Conservation (phyloP, 164 flowering plant genomes). For the Sextonia rubra region DNA sequence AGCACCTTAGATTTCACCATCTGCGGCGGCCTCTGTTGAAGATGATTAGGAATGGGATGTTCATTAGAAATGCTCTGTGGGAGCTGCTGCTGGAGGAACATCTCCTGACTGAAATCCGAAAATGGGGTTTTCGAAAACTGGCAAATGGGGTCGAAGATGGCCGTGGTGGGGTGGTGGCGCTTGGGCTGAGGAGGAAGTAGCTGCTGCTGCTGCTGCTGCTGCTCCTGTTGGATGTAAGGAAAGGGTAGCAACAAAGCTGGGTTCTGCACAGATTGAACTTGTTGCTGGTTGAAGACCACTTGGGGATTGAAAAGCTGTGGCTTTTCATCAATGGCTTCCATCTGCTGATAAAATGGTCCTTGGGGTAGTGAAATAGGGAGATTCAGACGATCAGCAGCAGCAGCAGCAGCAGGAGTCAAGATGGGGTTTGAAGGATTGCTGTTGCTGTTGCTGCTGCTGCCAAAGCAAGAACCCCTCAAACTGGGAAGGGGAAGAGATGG, state of each 20-base stretch:
- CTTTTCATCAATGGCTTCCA: conserved; percentile 42
- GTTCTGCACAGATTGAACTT: conserved; percentile 37
- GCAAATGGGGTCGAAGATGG: conserved; percentile 17
- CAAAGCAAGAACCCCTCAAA: conserved; percentile 10
- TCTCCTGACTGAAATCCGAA: conserved; percentile 44
- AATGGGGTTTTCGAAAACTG: conserved; percentile 30
- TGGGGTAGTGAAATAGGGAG: conserved; percentile 28
- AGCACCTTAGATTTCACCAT: conserved; percentile 29
- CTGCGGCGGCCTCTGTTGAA: conserved; percentile 29
- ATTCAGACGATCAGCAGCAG: conserved; percentile 3
- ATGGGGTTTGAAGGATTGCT: conserved; percentile 22
- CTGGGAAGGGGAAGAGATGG: conserved; percentile 8
- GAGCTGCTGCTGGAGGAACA: conserved; percentile 17
- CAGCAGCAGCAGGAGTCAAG: conserved; percentile 23
- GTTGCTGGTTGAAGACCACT: conserved; percentile 38
- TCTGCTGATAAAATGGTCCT: conserved; percentile 21
- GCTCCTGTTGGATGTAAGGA: conserved; percentile 41
- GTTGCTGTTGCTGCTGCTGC: background rate
- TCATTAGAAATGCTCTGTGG: conserved; percentile 23
- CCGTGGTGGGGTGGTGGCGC: conserved; percentile 39
- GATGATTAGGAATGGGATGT: conserved; percentile 37
- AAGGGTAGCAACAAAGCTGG: conserved; percentile 48
- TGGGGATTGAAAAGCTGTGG: conserved; percentile 55
- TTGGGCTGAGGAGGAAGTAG: conserved; percentile 55
- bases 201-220: conserved; percentile 20